Evolutionary conservation across 495 filamentous ascomycete genomes (phyloP).

Genomic region (Penicillium cinerascens): DNA sequence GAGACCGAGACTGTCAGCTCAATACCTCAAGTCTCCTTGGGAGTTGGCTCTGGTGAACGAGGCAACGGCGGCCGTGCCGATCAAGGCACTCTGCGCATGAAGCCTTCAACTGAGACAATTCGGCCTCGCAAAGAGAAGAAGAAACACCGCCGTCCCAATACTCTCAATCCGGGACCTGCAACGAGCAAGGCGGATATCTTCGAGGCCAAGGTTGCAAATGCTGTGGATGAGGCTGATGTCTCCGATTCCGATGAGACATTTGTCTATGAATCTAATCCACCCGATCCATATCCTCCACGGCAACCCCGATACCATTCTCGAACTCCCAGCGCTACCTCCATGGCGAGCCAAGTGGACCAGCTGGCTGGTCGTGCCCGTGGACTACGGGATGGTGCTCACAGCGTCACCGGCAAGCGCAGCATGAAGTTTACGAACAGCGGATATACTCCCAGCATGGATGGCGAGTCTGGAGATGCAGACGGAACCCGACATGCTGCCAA

Average conservation of each 20-base stretch:
- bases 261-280: conserved; percentile 97
- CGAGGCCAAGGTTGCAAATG: conserved; percentile 91
- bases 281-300: conserved; percentile 69
- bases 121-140: conserved; percentile 88
- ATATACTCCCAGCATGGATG: conserved; percentile 59
- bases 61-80: conserved; percentile 50
- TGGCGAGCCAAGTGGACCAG: conserved; percentile 74
- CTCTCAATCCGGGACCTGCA: conserved; percentile 47
- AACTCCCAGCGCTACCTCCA: conserved; percentile 91
- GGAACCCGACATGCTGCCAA: conserved; percentile 56
- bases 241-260: conserved; percentile 98
- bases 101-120: conserved; percentile 90
- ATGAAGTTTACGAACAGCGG: conserved; percentile 98
- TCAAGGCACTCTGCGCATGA: conserved; percentile 73
- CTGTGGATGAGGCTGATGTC: conserved; percentile 87
- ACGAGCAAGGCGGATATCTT: conserved; percentile 98
- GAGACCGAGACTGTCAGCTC: conserved; percentile 96
- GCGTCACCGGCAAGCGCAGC: conserved; percentile 76
- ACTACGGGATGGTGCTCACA: conserved; percentile 62
- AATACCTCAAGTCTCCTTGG: conserved; percentile 82
- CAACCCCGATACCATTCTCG: conserved; percentile 84
- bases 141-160: conserved; percentile 70
- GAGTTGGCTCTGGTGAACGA: conserved; percentile 62
- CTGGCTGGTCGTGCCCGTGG: conserved; percentile 58
- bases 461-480: conserved; percentile 58